Percentiles rank a stretch among this genome's conserved stretches.
Conservation (phyloP, 1,139 yeast species). For the Yamadazyma taylorii region DNA sequence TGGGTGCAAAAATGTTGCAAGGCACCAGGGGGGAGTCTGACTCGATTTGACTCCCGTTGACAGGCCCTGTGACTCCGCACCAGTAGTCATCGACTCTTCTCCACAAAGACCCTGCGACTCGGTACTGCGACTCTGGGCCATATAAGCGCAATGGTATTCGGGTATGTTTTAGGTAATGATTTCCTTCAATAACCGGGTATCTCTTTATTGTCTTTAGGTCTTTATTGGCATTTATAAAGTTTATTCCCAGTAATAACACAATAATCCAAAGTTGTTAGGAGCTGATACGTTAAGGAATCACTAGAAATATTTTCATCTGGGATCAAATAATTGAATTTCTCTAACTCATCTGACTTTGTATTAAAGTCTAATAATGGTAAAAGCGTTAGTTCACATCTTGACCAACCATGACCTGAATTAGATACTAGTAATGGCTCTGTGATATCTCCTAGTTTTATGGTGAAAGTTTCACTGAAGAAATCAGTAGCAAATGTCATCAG, state of each 20-base stretch:
- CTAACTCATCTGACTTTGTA: slow-evolving; percentile 36
- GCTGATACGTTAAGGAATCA: slow-evolving; percentile 16
- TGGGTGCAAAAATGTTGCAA: slow-evolving; percentile 3
- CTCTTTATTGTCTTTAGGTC: too few relatives aligned
- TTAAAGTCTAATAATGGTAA: slow-evolving; percentile 39
- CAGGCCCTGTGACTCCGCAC: slow-evolving; percentile 2
- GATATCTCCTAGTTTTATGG: slow-evolving; percentile 14
- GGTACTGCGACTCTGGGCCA: too few relatives aligned
- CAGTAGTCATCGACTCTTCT: too few relatives aligned
- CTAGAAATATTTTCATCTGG: slow-evolving; percentile 10
- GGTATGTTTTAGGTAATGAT: too few relatives aligned
- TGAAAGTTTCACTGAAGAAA: slow-evolving; percentile 14
- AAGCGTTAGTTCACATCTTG: slow-evolving; percentile 35
- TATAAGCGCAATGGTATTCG: too few relatives aligned
- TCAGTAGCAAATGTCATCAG: slow-evolving; percentile 10
- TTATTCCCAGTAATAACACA: slow-evolving; percentile 37
- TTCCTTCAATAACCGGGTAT: not conserved
- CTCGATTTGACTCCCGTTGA: slow-evolving; percentile 3
- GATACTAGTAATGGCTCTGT: slow-evolving; percentile 24
- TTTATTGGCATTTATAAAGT: slow-evolving; percentile 12
- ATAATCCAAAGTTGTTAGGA: slow-evolving; percentile 24
- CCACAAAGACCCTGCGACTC: too few relatives aligned
- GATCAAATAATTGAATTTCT: slow-evolving; percentile 29
- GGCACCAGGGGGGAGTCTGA: slow-evolving; percentile 5
- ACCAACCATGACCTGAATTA: slow-evolving; percentile 37